Evolutionary conservation across 2,329 filamentous ascomycete genomes (phyloP), one percentile per base, ranked within the genome.

Genomic region (Beauveria asiatica): DNA sequence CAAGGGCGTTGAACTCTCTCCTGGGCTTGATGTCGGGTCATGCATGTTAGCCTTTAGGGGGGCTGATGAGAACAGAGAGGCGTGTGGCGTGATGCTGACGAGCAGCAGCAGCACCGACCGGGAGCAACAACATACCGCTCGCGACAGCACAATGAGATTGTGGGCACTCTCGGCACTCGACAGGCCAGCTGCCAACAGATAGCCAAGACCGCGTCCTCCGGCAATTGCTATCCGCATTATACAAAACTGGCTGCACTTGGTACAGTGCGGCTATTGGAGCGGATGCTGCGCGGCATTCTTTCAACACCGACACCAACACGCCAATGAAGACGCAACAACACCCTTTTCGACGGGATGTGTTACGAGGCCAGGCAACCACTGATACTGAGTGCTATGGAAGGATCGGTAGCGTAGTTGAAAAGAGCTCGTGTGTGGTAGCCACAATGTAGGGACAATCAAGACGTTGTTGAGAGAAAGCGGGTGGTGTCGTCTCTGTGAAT

Each of bases 81-180:
- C n/a, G 19, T 33, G 9, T 21, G 2, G 37, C 41, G 6, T 30
- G 30, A 39, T 19, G 27, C 13, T 8, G 19, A 25, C 6, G n/a
- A 48, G n/a, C 6, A 11, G 19, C 27, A 48, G n/a, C 6, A 11
- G 19, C 27, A 27, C 4, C 3, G 11, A 13, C 9, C 7, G 9
- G 19, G 25, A 56, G 19, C 21, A 17, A 74, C 78, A 70, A 74
- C 78, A 70, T 72, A 87, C 86, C 62, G 72, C 75, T 76, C 85
- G 80, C 23, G 88, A 90, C 33, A 92, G 73, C n/a, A 92, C 79
- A 57, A 92, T 78, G 49, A 90, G 79, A 55, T 85, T 81, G 70
- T 91, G 85, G 51, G 82, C 83, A 41, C 83, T 88, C 57, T 67
- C 67, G 46, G 73, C 71, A 60, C 83, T 78, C 33, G 82, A 80